phyloP scores from a whole-genome alignment of 495 filamentous ascomycete genomes.

The Xylaria venustula region DNA sequence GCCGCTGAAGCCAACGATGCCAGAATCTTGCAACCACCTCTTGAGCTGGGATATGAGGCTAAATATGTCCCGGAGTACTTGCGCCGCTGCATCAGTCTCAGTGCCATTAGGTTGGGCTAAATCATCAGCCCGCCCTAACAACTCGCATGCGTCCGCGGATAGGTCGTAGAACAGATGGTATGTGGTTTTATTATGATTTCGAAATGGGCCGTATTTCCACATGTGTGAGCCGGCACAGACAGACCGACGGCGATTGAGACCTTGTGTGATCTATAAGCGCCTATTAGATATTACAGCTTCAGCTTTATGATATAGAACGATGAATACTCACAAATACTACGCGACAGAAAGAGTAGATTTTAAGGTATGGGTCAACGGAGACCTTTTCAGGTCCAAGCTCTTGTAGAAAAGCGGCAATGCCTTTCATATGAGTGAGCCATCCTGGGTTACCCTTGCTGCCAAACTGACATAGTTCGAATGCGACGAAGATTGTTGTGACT shows the following conservation, averaged over 20 bases:
- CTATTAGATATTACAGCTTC: neutral
- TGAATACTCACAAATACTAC: conserved; percentile 5
- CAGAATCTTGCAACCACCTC: neutral
- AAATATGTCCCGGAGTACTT: neutral
- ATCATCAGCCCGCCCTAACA: neutral
- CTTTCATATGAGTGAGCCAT: conserved; percentile 11
- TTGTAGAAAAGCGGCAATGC: conserved; percentile 5
- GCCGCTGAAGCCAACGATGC: neutral
- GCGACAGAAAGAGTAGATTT: conserved; percentile 8
- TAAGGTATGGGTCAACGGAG: conserved; percentile 5
- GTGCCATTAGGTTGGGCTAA: neutral
- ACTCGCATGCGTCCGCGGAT: neutral
- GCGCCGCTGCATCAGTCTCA: neutral
- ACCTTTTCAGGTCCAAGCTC: conserved; percentile 9
- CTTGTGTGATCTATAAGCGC: conserved; percentile 2
- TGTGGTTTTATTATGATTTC: conserved; percentile 1
- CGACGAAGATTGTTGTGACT: conserved; percentile 6
- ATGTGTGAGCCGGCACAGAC: conserved; percentile 8
- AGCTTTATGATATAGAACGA: neutral
- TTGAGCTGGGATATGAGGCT: neutral
- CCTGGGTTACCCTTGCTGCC: conserved; percentile 6
- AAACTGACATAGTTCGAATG: conserved; percentile 12
- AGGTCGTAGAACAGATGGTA: conserved; percentile 11
- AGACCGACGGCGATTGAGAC: neutral
- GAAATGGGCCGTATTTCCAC: conserved; percentile 4